Evolutionary conservation across 2,329 filamentous ascomycete species (phyloP), one percentile per base, ranked within the genome.

Genomic region (Cryphonectria parasitica): DNA sequence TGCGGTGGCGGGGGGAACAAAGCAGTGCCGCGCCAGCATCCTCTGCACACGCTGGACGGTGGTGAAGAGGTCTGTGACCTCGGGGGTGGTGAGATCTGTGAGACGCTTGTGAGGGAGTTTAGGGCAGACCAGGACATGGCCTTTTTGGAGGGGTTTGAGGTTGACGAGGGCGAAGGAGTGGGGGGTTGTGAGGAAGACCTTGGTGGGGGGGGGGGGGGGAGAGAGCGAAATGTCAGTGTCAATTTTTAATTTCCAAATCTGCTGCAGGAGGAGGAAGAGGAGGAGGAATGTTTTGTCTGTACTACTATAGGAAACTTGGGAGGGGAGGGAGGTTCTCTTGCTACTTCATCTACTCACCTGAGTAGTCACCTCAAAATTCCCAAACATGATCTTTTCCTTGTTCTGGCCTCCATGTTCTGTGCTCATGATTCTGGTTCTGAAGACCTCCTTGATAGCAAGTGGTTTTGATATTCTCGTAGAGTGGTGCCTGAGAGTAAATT

Each of bases 101-200:
- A 98, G 87, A 65, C 93, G 92, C 64, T 86, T 88, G 75, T 94
- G 91, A 39, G 84, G 82, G 45, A 86, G 86, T 28, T 89, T 87
- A 0, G 96, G 94, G 74, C 92, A 97, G 72, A 99, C 88, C 43
- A 99, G 92, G 73, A 98, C 91, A 83, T 99, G 96, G 70, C 96
- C 96, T 0, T 95, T 94, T 1, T 98, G 87, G 52, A 99, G 88
- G 34, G 96, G 96, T 82, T 97, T 98, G 79, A 98, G 89, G 83
- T 99, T 99, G 70, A 98, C 95, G 73, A 98, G 86, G 68, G 93
- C 94, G 83, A 94, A 98, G 75, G 91, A 93, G 76, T 92, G 86
- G 0, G 88, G 86, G 1, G 95, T 97, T 74, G 86, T 85, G 81
- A 97, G 89, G 84, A 98, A 98, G 83, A 98, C 93, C 92, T 98